Evolutionary conservation across 805 yeast genomes (phyloP).

Genomic region (Teunomyces cretensis): DNA sequence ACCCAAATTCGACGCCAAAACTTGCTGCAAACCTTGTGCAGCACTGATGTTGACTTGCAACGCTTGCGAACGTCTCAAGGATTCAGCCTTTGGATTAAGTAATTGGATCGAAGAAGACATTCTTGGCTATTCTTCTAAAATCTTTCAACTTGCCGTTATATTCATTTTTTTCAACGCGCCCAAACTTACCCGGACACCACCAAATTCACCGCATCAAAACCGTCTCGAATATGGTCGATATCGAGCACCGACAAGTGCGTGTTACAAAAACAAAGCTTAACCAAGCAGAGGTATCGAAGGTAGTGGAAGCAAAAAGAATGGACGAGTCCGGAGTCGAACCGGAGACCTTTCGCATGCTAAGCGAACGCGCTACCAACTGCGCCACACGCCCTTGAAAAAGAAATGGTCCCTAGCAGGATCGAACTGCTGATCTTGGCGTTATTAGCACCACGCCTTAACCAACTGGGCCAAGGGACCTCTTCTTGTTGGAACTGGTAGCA

Average conservation of each 20-base stretch:
- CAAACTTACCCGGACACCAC: conserved; percentile 3
- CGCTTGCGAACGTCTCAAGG: conserved; percentile 93
- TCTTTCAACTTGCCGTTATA: conserved; percentile 5
- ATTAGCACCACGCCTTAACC: conserved; percentile 54
- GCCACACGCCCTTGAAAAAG: conserved; percentile 63
- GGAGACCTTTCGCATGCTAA: conserved; percentile 79
- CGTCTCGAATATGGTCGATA: no score
- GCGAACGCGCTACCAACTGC: conserved; percentile 84
- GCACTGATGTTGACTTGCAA: conserved; percentile 92
- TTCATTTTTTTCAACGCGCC: conserved; percentile 2
- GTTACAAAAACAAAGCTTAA: neutral
- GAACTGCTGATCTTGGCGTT: conserved; percentile 77
- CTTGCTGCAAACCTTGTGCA: conserved; percentile 95
- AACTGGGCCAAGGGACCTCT: conserved; percentile 52
- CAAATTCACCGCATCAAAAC: no score
- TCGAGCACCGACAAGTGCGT: no score
- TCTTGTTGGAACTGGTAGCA: no score
- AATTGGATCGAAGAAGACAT: conserved; percentile 75
- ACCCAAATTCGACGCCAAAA: conserved; percentile 86
- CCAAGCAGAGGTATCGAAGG: neutral
- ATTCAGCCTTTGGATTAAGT: conserved; percentile 95
- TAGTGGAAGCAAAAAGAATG: conserved; percentile 34
- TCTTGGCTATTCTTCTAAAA: conserved; percentile 3
- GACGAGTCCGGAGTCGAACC: conserved; percentile 79
- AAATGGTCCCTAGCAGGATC: conserved; percentile 83